phyloP scores from a whole-genome alignment of 2,329 filamentous ascomycete genomes.

The Cryphonectria japonica region DNA sequence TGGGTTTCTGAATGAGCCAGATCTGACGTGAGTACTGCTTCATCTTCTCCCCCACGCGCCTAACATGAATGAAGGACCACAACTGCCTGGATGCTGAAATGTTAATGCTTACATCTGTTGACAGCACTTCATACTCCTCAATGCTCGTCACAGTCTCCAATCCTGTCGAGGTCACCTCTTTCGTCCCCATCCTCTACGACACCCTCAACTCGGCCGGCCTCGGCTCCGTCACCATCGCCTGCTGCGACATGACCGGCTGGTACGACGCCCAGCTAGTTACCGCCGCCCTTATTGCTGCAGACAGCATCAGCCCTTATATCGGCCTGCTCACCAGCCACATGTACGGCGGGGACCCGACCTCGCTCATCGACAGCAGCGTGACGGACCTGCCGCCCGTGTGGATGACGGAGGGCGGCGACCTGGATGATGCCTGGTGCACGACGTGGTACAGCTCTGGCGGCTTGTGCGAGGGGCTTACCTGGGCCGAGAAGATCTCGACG shows the following conservation, averaged over 20 bases:
- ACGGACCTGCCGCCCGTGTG: constrained; percentile 40
- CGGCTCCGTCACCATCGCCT: constrained; percentile 41
- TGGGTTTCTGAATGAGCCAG: constrained; percentile 53
- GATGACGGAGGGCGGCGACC: constrained; percentile 53
- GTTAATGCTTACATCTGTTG: background rate
- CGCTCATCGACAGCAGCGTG: constrained; percentile 44
- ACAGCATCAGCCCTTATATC: constrained; percentile 33
- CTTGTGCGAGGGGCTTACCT: constrained; percentile 49
- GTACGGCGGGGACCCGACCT: constrained; percentile 45
- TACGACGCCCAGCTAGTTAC: constrained; percentile 33
- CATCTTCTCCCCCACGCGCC: background rate
- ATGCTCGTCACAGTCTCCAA: constrained; percentile 77
- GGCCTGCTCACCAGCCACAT: constrained; percentile 45
- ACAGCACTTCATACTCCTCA: constrained; percentile 44
- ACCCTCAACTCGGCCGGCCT: constrained; percentile 40
- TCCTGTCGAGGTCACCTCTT: constrained; percentile 70
- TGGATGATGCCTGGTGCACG: constrained; percentile 44
- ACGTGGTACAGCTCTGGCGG: constrained; percentile 48
- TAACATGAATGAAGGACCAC: too few species aligned
- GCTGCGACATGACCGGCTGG: constrained; percentile 47
- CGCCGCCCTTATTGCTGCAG: constrained; percentile 13
- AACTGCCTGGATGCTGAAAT: background rate
- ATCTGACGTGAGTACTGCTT: constrained; percentile 36
- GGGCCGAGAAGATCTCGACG: constrained; percentile 50
- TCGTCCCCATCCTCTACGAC: constrained; percentile 52